Evolutionary conservation across 306 rosid species (phyloP).

Genomic region (Cajanus cajan): DNA sequence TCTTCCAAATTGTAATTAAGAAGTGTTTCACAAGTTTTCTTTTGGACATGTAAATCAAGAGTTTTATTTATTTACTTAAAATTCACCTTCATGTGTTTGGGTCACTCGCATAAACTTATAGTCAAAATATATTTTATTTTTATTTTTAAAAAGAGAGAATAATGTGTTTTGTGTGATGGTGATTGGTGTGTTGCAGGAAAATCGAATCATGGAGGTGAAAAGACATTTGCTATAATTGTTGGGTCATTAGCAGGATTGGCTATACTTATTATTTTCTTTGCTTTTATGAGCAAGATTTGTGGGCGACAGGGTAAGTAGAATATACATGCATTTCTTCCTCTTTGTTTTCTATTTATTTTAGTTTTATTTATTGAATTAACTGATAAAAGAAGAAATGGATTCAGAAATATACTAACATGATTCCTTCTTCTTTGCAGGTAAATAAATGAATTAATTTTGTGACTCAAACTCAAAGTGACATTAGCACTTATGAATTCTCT

Average conservation of each 20-base stretch:
- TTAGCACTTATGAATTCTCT: conserved; percentile 4
- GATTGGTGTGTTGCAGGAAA: conserved; percentile 45
- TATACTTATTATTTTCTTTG: conserved; percentile 60
- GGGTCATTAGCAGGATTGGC: conserved; percentile 83
- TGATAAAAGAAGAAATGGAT: neutral
- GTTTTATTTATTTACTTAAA: neutral
- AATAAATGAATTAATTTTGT: conserved; percentile 35
- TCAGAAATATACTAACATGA: neutral
- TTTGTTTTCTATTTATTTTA: neutral
- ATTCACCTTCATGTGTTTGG: neutral
- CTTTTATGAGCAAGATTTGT: conserved; percentile 57
- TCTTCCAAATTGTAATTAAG: conserved; percentile 13
- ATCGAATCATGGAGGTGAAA: conserved; percentile 48
- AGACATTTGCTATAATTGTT: conserved; percentile 74
- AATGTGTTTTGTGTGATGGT: neutral
- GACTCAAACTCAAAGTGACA: conserved; percentile 25
- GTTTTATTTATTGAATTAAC: neutral
- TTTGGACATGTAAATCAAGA: neutral
- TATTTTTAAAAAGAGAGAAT: neutral
- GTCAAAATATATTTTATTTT: neutral
- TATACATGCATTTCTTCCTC: neutral
- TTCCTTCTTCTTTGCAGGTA: conserved; percentile 56
- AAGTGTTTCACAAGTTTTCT: neutral
- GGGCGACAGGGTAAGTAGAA: conserved; percentile 42
- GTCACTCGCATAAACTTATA: neutral